Evolutionary conservation across 2,329 filamentous ascomycete genomes (phyloP).

Genomic region (Hirsutella rhossiliensis): DNA sequence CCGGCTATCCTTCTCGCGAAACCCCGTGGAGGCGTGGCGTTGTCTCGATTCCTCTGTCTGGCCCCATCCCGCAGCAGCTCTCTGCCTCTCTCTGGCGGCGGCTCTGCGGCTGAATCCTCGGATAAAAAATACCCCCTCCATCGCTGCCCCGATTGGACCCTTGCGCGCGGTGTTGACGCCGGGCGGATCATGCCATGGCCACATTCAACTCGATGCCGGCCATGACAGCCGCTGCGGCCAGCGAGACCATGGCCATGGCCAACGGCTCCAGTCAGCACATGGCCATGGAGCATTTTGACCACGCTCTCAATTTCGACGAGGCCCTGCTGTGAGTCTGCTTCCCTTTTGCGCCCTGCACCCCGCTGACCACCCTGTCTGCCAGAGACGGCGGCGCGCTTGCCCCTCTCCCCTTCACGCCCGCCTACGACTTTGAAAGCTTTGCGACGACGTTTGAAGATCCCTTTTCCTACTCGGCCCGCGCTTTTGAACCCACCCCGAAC

Average conservation of each 20-base stretch:
- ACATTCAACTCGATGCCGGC: conserved; percentile 44
- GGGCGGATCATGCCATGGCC: conserved; percentile 39
- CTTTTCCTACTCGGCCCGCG: conserved; percentile 43
- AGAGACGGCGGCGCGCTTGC: conserved; percentile 23
- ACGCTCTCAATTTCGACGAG: conserved; percentile 42
- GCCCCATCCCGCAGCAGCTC: too few species aligned
- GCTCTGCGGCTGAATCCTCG: neutral
- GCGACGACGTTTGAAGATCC: conserved; percentile 54
- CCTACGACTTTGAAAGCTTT: conserved; percentile 49
- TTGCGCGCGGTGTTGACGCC: conserved; percentile 15
- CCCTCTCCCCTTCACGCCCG: conserved; percentile 40
- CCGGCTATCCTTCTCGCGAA: too few species aligned
- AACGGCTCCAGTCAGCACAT: conserved; percentile 24
- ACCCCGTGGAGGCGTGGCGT: too few species aligned
- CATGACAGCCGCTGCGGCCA: conserved; percentile 31
- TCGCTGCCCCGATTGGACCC: conserved; percentile 3
- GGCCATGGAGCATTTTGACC: conserved; percentile 38
- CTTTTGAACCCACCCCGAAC: conserved; percentile 31
- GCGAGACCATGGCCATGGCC: conserved; percentile 35
- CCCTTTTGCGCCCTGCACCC: neutral
- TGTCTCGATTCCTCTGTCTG: too few species aligned
- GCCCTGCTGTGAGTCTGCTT: conserved; percentile 37
- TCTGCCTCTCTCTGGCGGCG: too few species aligned
- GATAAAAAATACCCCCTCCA: neutral
- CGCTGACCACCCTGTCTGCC: neutral